Base-by-base conservation (phyloP, 176 grass and related monocot genomes). In the Tillandsia leiboldiana region DNA sequence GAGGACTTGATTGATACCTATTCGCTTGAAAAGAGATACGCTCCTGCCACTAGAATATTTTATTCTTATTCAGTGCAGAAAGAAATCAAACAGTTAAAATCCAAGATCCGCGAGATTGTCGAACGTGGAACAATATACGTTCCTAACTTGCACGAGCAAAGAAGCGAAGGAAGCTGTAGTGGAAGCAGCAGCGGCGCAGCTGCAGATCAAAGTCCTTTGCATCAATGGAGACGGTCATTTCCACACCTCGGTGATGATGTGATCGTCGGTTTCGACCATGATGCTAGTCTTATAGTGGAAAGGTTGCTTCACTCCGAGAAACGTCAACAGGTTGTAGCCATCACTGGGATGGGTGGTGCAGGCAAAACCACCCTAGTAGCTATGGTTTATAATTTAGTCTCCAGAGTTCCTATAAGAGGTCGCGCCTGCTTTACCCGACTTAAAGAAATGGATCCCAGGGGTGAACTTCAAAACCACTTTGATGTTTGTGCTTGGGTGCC, bases 311-410 rank as follows among this genome's bases (percentile, higher is more conserved):
- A 18, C 5, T 5, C 20, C 0, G 49, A 4, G 12, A 11, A 11
- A 6, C 17, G 50, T 10, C 15, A 22, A 20, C n/a, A 12, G 17
- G 67, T 70, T 9, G 8, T 53, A 0, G n/a, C 49, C 8, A 70
- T 70, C 20, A 48, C 48, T 26, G 67, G 67, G 11, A 70, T 70
- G 49, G 67, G 54, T 20, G 54, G 54, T n/a, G 18, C 7, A n/a
- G 54, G 54, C 2, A 58, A 58, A 17, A 58, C 54, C 6, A 58
- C 54, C 9, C 54, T 58, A 8, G 54, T 14, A 6, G 18, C 54
- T 58, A 18, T 58, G 12, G 54, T 58, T 58, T 58, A 58, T 17
- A 58, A 58, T 8, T n/a, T 13, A 58, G 1, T 17, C 9, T 58
- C 54, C 20, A 58, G 8, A 58, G 12, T 8, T 58, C 0, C 12